Evolutionary conservation across 2,329 filamentous ascomycete genomes (phyloP).

Genomic region (Herpotrichia juniperi): DNA sequence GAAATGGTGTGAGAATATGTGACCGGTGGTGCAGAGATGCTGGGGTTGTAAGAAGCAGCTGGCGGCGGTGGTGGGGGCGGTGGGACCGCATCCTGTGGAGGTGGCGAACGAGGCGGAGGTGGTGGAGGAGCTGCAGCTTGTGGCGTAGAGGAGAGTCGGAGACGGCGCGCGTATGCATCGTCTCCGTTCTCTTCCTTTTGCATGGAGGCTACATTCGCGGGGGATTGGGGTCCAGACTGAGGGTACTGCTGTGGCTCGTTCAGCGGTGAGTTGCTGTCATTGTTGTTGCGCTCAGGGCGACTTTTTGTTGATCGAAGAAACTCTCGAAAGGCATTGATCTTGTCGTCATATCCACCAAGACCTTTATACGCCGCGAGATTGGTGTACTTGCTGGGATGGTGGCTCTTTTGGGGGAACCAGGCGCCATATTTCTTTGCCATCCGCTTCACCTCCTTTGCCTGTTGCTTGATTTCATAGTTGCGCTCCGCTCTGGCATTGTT

Average conservation of each 20-base stretch:
- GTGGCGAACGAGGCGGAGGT: slow-evolving; percentile 58
- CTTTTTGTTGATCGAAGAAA: slow-evolving; percentile 22
- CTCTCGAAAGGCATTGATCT: slow-evolving; percentile 29
- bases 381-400: slow-evolving; percentile 30
- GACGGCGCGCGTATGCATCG: neutral
- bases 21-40: neutral
- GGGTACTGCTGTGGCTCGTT: slow-evolving; percentile 17
- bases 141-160: slow-evolving; percentile 40
- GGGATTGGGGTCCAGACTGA: slow-evolving; percentile 13
- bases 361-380: slow-evolving; percentile 34
- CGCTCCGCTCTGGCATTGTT: slow-evolving; percentile 72
- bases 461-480: slow-evolving; percentile 71
- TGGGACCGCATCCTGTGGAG: slow-evolving; percentile 13
- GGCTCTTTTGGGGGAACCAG: slow-evolving; percentile 52
- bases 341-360: slow-evolving; percentile 30
- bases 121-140: slow-evolving; percentile 51
- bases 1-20: slow-evolving; percentile 60
- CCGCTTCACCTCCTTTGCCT: slow-evolving; percentile 66
- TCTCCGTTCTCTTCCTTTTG: slow-evolving; percentile 32
- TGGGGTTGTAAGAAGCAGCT: slow-evolving; percentile 50
- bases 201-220: slow-evolving; percentile 50
- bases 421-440: slow-evolving; percentile 73
- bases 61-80: slow-evolving; percentile 12
- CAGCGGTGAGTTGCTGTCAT: slow-evolving; percentile 18
- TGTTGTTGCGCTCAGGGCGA: slow-evolving; percentile 9